Conservation (phyloP, 1,139 yeast genomes). For the Suhomyces panamericanus region DNA sequence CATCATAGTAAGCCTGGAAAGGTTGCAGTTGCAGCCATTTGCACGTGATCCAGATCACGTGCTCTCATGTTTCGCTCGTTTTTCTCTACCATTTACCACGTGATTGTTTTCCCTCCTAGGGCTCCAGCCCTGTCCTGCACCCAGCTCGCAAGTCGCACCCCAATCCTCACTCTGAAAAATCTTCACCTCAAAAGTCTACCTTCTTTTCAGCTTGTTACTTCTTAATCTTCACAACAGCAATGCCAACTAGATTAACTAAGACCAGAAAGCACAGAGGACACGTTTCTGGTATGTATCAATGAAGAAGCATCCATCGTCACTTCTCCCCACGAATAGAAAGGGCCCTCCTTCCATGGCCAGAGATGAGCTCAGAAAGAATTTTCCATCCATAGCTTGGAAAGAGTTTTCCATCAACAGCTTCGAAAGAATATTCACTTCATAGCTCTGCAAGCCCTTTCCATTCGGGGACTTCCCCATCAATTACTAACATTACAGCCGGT, state of each 20-base stretch:
- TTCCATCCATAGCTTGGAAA: background rate
- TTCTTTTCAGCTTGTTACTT: constrained; percentile 15
- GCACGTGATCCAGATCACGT: background rate
- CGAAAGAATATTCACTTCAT: background rate
- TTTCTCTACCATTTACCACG: background rate
- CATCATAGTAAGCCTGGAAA: background rate
- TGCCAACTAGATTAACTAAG: constrained; percentile 99
- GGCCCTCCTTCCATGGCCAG: constrained; percentile 2
- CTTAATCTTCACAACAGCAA: constrained; percentile 42
- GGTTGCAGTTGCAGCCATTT: background rate
- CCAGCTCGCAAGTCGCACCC: background rate
- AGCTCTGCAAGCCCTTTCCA: background rate
- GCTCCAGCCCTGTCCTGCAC: constrained; percentile 7
- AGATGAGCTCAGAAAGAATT: background rate
- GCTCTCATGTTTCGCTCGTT: background rate
- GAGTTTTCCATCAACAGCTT: background rate
- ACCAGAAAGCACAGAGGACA: constrained; percentile 99
- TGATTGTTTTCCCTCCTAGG: background rate
- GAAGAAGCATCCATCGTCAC: background rate
- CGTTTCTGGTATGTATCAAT: constrained; percentile 86
- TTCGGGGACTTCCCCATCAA: background rate
- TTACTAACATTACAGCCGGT: constrained; percentile 78
- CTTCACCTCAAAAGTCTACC: constrained; percentile 16
- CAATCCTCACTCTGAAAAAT: constrained; percentile 17
- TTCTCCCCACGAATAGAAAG: background rate